A percentile compares a stretch with the other conserved stretches of the same genome.
Conservation (phyloP, 805 yeast genomes). For the Starmera dryadoides region DNA sequence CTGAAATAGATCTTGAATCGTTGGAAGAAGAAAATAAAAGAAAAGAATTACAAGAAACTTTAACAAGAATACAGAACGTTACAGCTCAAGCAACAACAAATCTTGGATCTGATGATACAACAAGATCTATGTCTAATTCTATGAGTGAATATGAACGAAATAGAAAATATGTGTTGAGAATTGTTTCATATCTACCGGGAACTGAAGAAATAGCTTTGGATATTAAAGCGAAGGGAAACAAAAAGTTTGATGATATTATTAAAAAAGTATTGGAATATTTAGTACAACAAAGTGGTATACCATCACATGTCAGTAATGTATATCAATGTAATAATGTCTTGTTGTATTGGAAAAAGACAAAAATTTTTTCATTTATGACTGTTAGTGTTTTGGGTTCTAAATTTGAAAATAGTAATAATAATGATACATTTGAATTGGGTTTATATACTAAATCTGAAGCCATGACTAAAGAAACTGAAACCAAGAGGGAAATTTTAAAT, state of each 20-base stretch:
- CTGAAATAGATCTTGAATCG: constrained; percentile 1
- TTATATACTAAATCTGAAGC: constrained; percentile 16
- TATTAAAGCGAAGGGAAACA: constrained; percentile 12
- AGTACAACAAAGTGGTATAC: background rate
- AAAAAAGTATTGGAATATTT: constrained; percentile 7
- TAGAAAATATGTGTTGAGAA: constrained; percentile 7
- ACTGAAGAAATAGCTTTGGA: constrained; percentile 4
- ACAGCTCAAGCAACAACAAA: background rate
- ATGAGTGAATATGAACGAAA: background rate
- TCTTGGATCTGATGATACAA: background rate
- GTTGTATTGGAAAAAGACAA: constrained; percentile 15
- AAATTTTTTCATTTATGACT: constrained; percentile 16
- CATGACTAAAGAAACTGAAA: constrained; percentile 2
- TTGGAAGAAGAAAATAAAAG: background rate
- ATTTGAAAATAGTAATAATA: constrained; percentile 1
- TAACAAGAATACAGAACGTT: background rate
- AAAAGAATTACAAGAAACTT: background rate
- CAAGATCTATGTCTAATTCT: too few species aligned
- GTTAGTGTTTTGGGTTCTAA: constrained; percentile 14
- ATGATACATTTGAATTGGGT: constrained; percentile 8
- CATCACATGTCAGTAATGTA: background rate
- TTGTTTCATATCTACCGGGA: constrained; percentile 17
- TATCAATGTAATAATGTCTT: constrained; percentile 4
- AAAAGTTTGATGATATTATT: constrained; percentile 9
- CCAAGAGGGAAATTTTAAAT: constrained; percentile 10